Percentiles rank a stretch among this genome's conserved stretches.
phyloP scores from a whole-genome alignment of 139 green algal species.

The Closterium sp. region DNA sequence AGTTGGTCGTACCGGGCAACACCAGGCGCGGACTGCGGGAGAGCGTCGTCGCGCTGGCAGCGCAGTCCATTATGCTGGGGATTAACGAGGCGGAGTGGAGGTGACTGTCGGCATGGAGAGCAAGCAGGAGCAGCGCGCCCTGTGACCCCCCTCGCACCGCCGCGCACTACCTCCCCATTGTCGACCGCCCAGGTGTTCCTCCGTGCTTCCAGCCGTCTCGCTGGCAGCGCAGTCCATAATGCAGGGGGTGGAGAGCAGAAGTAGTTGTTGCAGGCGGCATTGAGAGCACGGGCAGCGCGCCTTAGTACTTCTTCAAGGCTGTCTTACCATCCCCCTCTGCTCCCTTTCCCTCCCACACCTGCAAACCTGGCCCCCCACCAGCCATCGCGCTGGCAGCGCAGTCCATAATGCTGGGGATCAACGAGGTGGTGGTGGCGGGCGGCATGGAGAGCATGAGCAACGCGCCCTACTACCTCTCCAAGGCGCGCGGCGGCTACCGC shows the following conservation, averaged over 20 bases:
- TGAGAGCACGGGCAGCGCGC: slow-evolving; percentile 86
- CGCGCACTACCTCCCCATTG: no score
- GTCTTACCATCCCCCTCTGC: no score
- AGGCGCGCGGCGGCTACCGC: slow-evolving; percentile 58
- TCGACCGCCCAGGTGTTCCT: no score
- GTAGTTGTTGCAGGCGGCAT: slow-evolving; percentile 81
- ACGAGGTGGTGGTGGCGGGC: slow-evolving; percentile 71
- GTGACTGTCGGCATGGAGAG: no score
- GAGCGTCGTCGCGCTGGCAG: slow-evolving; percentile 67
- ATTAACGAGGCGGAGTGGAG: no score
- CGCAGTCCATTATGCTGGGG: slow-evolving; percentile 72
- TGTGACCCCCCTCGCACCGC: no score
- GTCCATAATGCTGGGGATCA: slow-evolving; percentile 66
- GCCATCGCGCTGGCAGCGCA: slow-evolving; percentile 77
- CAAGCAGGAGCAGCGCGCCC: no score
- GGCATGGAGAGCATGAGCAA: slow-evolving; percentile 93
- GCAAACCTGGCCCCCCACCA: neutral
- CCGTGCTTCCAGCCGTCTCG: no score
- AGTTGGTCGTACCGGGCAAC: slow-evolving; percentile 69
- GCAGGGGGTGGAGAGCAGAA: no score
- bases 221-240: no score
- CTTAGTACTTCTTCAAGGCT: slow-evolving; percentile 73
- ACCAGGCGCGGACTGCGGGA: slow-evolving; percentile 71
- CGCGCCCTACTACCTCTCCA: slow-evolving; percentile 76
- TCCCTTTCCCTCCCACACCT: no score